These are phyloP conservation scores for Naematelia aurantialba DNA, from an alignment of 768 basidiomycete species.

Conservation along the genomic window DNA sequence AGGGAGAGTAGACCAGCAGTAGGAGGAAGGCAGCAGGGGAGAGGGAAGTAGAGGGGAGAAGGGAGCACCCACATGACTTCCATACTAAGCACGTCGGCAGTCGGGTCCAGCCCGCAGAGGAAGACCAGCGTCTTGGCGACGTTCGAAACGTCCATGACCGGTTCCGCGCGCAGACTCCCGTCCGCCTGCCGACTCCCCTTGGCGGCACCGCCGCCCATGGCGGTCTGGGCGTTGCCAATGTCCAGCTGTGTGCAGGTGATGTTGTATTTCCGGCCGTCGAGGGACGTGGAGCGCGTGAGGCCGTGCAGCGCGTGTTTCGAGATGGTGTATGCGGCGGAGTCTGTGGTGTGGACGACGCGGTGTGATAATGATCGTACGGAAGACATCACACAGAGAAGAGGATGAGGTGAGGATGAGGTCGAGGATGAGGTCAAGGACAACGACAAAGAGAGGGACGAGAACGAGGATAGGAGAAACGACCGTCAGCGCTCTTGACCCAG, in stretches of 20 bases:
- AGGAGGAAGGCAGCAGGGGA: background rate
- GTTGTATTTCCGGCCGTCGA: conserved; percentile 69
- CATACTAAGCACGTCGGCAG: conserved; percentile 67
- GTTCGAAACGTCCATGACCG: conserved; percentile 66
- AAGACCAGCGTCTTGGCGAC: conserved; percentile 70
- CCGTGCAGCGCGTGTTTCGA: conserved; percentile 79
- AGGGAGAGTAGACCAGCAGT: background rate
- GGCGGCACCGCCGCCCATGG: conserved; percentile 56
- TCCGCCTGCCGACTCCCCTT: conserved; percentile 66
- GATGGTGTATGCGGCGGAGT: conserved; percentile 61
- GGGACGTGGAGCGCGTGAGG: conserved; percentile 68
- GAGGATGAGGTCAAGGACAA: background rate
- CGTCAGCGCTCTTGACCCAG: background rate
- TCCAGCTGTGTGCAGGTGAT: conserved; percentile 80
- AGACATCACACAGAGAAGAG: background rate
- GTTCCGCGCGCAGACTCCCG: conserved; percentile 59
- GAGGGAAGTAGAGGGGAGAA: background rate
- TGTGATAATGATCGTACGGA: background rate
- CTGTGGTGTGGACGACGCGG: conserved; percentile 17
- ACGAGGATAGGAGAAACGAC: background rate
- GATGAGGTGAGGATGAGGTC: background rate
- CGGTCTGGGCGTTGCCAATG: conserved; percentile 74
- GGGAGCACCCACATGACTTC: conserved; percentile 65
- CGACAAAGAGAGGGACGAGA: background rate
- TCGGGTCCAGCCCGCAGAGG: conserved; percentile 64